Conservation (phyloP, 768 basidiomycete species). For the Mycena polygramma region DNA sequence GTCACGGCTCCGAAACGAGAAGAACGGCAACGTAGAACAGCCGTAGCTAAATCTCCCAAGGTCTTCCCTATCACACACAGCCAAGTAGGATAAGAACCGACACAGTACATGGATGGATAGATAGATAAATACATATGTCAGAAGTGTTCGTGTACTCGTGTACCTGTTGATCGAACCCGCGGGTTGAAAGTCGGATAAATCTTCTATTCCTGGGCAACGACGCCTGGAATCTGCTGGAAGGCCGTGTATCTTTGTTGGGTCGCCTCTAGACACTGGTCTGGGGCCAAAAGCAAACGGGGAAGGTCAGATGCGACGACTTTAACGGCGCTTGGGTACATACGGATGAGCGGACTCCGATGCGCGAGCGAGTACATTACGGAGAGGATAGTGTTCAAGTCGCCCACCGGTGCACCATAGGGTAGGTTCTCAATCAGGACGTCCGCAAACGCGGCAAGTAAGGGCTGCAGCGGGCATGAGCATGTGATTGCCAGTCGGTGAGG, state of each 20-base stretch:
- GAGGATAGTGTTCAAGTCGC: not conserved
- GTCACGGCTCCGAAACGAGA: no score
- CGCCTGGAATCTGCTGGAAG: not conserved
- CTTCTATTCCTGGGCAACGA: not conserved
- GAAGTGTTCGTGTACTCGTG: no score
- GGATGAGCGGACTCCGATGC: conserved; percentile 10
- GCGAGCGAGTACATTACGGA: not conserved
- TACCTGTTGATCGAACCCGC: no score
- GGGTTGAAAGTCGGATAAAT: no score
- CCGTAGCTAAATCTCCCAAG: no score
- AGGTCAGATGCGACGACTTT: not conserved
- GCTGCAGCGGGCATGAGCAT: not conserved
- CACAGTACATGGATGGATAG: no score
- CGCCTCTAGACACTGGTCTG: not conserved
- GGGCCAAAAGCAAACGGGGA: not conserved
- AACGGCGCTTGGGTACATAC: not conserved
- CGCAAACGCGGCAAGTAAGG: not conserved
- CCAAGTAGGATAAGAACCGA: no score
- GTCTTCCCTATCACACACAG: no score
- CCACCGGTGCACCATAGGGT: not conserved
- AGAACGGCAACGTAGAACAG: no score
- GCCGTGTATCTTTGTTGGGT: not conserved
- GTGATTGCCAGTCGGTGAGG: not conserved
- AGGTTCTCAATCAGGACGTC: conserved; percentile 2
- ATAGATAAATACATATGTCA: no score